Conservation (phyloP, 257 asterid genomes). For the Solanum etuberosum region DNA sequence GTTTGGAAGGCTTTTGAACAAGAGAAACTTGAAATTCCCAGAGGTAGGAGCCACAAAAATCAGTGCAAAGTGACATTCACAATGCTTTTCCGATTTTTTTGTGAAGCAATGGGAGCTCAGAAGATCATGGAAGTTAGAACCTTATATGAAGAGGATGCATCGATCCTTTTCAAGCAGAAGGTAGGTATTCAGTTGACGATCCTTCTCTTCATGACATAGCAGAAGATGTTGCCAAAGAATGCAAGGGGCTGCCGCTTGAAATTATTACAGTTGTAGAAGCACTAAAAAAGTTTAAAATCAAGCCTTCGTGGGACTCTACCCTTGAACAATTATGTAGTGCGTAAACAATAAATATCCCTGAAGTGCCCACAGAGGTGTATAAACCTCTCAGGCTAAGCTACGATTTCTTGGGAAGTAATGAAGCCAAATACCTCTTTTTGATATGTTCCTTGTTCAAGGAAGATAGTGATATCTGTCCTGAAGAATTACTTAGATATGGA, state of each 20-base stretch:
- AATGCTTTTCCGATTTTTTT: not conserved
- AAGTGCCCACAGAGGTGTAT: not conserved
- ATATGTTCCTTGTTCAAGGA: slow-evolving; percentile 4
- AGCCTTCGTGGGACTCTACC: not conserved
- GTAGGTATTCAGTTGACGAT: not conserved
- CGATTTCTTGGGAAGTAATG: not conserved
- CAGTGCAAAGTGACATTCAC: not conserved
- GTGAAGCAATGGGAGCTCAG: not conserved
- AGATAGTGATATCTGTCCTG: not conserved
- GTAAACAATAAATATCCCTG: not conserved
- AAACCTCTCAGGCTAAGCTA: not conserved
- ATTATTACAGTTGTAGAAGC: not conserved
- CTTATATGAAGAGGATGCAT: not conserved
- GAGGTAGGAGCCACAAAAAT: not conserved
- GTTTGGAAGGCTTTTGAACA: not conserved
- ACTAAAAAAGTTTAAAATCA: not conserved
- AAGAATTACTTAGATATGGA: not conserved
- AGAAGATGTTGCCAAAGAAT: not conserved
- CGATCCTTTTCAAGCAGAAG: not conserved
- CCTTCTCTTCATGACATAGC: not conserved
- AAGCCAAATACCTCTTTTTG: not conserved
- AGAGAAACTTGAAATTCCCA: not conserved
- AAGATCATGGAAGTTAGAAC: not conserved
- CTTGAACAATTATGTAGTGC: not conserved
- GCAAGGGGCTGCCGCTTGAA: slow-evolving; percentile 8